phyloP scores from a whole-genome alignment of 805 yeast species.

The Metschnikowia sp. region DNA sequence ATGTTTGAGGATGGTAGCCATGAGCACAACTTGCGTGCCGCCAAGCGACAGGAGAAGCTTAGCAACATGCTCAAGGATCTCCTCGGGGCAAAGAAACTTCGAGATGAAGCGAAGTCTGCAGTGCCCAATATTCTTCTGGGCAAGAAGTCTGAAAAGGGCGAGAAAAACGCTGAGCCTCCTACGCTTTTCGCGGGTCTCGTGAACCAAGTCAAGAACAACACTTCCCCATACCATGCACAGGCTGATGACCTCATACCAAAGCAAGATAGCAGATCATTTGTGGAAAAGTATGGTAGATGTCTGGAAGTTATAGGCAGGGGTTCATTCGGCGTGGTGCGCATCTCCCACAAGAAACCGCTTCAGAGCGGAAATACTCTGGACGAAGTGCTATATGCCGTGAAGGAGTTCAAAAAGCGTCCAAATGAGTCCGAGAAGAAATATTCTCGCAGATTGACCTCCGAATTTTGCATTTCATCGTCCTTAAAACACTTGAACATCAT shows the following conservation, averaged over 20 bases:
- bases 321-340: conserved; percentile 88
- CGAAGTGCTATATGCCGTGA: conserved; percentile 76
- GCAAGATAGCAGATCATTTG: conserved; percentile 56
- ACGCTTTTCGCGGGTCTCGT: conserved; percentile 68
- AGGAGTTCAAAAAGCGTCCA: conserved; percentile 67
- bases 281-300: conserved; percentile 88
- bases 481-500: conserved; percentile 77
- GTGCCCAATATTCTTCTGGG: conserved; percentile 56
- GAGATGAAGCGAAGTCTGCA: conserved; percentile 71
- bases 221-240: conserved; percentile 23
- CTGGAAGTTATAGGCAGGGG: conserved; percentile 95
- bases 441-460: conserved; percentile 71
- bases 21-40: conserved; percentile 72
- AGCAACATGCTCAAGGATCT: conserved; percentile 72
- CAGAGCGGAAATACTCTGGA: conserved; percentile 20
- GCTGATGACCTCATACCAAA: conserved; percentile 15
- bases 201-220: conserved; percentile 48
- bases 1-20: conserved; percentile 70
- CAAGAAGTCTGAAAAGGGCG: conserved; percentile 17
- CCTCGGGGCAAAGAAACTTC: conserved; percentile 66
- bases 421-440: conserved; percentile 65
- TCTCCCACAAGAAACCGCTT: conserved; percentile 64
- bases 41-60: conserved; percentile 75
- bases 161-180: conserved; percentile 47
- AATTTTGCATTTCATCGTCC: conserved; percentile 78